Evolutionary conservation across 1,284 basidiomycete species (phyloP).

Genomic region (Marasmius fiardii): DNA sequence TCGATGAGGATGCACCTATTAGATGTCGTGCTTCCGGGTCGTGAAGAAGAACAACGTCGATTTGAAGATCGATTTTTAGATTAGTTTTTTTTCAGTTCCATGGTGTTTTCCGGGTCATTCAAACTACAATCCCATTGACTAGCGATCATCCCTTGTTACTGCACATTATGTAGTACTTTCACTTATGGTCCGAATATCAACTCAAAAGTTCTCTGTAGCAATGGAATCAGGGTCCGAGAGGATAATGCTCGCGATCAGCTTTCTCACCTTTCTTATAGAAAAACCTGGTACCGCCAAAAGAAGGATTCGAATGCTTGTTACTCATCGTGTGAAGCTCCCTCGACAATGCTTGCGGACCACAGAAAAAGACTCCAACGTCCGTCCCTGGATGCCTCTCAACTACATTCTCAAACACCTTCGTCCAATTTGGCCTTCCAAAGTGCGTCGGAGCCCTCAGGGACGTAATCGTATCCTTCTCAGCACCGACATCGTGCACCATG

Average conservation of each 20-base stretch:
- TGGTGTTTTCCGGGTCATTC: too few relatives aligned
- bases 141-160: too few relatives aligned
- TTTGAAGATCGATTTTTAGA: background rate
- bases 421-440: slow-evolving; percentile 93
- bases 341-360: slow-evolving; percentile 72
- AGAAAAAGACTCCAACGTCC: slow-evolving; percentile 87
- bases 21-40: background rate
- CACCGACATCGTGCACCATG: slow-evolving; percentile 84
- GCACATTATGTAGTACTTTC: too few relatives aligned
- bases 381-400: slow-evolving; percentile 79
- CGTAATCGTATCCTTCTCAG: slow-evolving; percentile 85
- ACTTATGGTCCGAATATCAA: too few relatives aligned
- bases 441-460: slow-evolving; percentile 86
- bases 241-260: too few relatives aligned
- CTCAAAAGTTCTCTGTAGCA: background rate
- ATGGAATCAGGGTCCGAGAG: background rate
- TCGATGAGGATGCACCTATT: slow-evolving; percentile 2
- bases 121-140: too few relatives aligned
- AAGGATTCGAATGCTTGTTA: slow-evolving; percentile 78
- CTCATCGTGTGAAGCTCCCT: slow-evolving; percentile 70
- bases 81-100: background rate
- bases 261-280: slow-evolving; percentile 82
- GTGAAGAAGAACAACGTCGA: background rate
- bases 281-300: slow-evolving; percentile 72
- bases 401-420: slow-evolving; percentile 75